Evolutionary conservation across 2,329 filamentous ascomycete genomes (phyloP), one percentile per base, ranked within the genome.

Genomic region (Albophoma yamanashiensis): DNA sequence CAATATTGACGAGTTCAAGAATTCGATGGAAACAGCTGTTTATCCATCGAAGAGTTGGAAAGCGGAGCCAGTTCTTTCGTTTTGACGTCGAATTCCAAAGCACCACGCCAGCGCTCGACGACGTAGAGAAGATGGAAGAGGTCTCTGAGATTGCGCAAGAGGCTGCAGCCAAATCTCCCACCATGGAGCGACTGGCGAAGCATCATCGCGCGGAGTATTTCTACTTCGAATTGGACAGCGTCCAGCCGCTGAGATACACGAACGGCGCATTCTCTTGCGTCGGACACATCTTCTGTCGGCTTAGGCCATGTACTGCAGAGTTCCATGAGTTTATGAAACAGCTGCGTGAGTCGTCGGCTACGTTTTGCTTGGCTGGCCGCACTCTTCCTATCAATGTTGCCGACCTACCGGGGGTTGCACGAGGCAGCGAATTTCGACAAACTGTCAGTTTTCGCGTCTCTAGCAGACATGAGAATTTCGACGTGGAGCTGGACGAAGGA

Each of bases 1-100:
- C 62, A 55, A 55, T 61, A 60, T 40, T 6, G 34, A 58, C 59
- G 15, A 45, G 58, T 50, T 65, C 62, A 14, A 60, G 61, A 38
- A 43, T 57, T 5, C 58, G 61, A 3, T 67, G 59, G 61, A 57
- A 63, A 17, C 55, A 60, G 42, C 56, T 66, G 27, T 22, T 65
- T 4, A 52, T 53, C 34, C 59, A 67, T 34, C 57, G 60, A 53
- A 61, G 56, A 56, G 39, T 59, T 14, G 53, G 56, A 34, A 7
- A 27, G 56, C 58, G 34, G 15, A 43, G 57, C 43, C 22, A 62
- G 39, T 62, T 62, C 40, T 55, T 36, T 34, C 31, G 52, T 5
- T 55, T 55, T 17, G 52, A 55, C 38, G 20, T 55, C 2, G 31
- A 55, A 8, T 43, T 43, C 42, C 42, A n/a, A 22, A 11, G 20